phyloP scores from a whole-genome alignment of 2,329 filamentous ascomycete species.

The Fusarium solani-melongenae region DNA sequence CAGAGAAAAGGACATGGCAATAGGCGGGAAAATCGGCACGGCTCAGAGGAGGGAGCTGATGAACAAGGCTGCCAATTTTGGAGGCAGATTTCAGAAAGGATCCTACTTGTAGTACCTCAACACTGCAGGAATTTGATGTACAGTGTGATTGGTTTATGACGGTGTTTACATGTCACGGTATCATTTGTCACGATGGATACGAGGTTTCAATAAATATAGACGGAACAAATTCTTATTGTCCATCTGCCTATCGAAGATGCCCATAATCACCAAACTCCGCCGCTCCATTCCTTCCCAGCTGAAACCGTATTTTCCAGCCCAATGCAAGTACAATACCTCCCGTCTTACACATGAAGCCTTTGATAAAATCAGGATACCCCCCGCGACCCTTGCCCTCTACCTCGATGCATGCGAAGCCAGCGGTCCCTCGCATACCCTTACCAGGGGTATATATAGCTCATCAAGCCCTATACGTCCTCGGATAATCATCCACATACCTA shows the following conservation, averaged over 20 bases:
- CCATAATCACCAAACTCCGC: slow-evolving; percentile 49
- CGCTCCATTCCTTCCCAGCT: slow-evolving; percentile 46
- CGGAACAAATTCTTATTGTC: slow-evolving; percentile 39
- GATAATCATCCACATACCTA: slow-evolving; percentile 12
- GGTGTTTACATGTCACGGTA: too few relatives aligned
- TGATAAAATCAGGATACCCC: slow-evolving; percentile 24
- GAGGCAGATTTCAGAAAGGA: slow-evolving; percentile 84
- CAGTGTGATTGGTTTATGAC: not conserved
- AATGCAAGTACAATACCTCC: slow-evolving; percentile 40
- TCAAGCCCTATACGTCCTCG: slow-evolving; percentile 29
- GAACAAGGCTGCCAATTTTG: slow-evolving; percentile 82
- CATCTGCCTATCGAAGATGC: slow-evolving; percentile 41
- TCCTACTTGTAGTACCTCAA: slow-evolving; percentile 60
- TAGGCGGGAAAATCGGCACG: slow-evolving; percentile 76
- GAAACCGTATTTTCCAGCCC: slow-evolving; percentile 43
- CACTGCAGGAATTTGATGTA: not conserved
- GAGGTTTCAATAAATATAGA: slow-evolving; percentile 1
- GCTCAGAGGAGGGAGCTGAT: slow-evolving; percentile 83
- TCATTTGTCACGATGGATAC: slow-evolving; percentile 1
- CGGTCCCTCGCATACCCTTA: slow-evolving; percentile 7
- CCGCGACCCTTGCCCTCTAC: slow-evolving; percentile 18
- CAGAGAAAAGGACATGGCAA: slow-evolving; percentile 91
- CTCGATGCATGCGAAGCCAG: slow-evolving; percentile 2
- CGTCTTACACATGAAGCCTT: slow-evolving; percentile 37
- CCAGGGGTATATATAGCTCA: slow-evolving; percentile 38